Base-by-base conservation (phyloP, 2,329 filamentous ascomycete species). In the Aureobasidium sp. region DNA sequence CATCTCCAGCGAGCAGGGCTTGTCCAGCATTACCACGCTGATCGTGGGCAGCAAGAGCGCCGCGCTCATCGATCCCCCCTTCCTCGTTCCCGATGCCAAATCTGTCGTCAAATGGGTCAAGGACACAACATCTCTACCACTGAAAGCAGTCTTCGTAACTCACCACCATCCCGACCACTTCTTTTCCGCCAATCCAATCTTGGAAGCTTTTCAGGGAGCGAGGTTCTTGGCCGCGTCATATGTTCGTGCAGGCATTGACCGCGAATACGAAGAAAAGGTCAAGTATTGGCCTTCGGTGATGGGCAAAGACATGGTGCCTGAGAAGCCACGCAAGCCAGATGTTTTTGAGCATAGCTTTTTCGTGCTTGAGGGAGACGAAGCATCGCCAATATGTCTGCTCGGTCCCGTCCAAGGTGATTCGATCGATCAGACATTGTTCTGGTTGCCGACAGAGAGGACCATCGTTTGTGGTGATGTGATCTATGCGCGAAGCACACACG, bases 81-180 rank as follows among this genome's bases (percentile, higher is more conserved):
- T 74, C 61, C 68, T 74, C 14, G 63, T 73, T 6, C 67, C 67
- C 5, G 71, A 73, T 58, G 71, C 70, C 31, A 49, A 68, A 5
- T 64, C 69, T 12, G 67, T 71, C 3, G 66, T 72, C 11, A n/a
- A 44, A 37, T 73, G 70, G 68, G 64, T 72, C 34, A 67, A 69
- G 41, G 37, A 64, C 5, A 73, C 62, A 6, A 70, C 67, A 4
- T 31, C 53, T 5, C 52, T 67, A 3, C 67, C 70, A 1, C 57
- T 73, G 7, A 68, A 67, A 48, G 72, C 70, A 5, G 64, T 74
- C 39, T 74, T 73, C 60, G 66, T 72, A 22, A 73, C 72, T 7
- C 71, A 73, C 62, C 72, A 74, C 57, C 72, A 73, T 58, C 71
- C 71, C 6, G 71, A 73, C 63, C 70, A 74, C 65, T 73, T 70